Evolutionary conservation across 2,329 filamentous ascomycete species (phyloP).

Genomic region (Colletotrichum sp.): DNA sequence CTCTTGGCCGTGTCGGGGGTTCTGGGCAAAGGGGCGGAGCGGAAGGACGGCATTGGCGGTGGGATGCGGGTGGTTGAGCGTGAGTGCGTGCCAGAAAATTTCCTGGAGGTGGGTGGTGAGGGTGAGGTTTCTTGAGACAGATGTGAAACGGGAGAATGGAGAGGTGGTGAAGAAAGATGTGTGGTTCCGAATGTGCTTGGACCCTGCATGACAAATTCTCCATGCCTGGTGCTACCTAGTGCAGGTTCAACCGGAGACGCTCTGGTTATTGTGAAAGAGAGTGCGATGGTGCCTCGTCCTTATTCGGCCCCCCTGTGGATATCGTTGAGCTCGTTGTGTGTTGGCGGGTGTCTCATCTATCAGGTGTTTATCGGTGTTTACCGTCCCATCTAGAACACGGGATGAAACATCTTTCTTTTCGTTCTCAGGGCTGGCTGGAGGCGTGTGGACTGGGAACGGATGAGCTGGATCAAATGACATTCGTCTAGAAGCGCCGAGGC

Average conservation of each 20-base stretch:
- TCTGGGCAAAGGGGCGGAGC: background rate
- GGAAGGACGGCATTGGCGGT: background rate
- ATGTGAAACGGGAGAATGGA: conserved; percentile 16
- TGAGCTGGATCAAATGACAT: background rate
- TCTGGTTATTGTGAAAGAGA: background rate
- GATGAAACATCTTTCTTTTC: conserved; percentile 15
- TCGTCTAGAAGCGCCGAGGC: background rate
- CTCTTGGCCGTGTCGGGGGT: background rate
- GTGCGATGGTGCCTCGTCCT: background rate
- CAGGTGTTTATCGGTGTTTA: conserved; percentile 19
- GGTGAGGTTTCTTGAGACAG: conserved; percentile 12
- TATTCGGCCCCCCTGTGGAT: background rate
- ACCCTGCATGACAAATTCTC: conserved; percentile 20
- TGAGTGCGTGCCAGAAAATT: background rate
- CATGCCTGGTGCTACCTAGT: background rate
- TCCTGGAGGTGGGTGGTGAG: background rate
- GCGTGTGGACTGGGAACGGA: background rate
- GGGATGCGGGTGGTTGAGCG: background rate
- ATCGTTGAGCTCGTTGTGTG: background rate
- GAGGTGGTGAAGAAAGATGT: background rate
- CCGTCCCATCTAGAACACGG: conserved; percentile 13
- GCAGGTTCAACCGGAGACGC: background rate
- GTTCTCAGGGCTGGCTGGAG: background rate
- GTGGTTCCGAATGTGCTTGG: background rate
- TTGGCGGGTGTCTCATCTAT: conserved; percentile 5